A percentile compares a stretch with the other conserved stretches of the same genome.
Evolutionary conservation across 345 rosid species (phyloP).

Genomic region (Lumnitzera racemosa): DNA sequence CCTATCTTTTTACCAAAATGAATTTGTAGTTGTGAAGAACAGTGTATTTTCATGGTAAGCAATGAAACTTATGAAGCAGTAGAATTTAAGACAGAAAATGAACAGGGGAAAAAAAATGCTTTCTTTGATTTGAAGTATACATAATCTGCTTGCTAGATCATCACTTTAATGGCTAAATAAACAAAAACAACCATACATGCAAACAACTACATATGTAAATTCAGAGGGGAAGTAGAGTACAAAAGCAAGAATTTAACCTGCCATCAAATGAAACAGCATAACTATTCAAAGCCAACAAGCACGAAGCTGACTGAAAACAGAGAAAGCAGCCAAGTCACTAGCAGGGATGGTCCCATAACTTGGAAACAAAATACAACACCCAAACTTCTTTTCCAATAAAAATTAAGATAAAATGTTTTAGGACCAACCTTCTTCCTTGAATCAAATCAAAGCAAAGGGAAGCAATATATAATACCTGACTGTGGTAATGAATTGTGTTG

Average conservation of each 20-base stretch:
- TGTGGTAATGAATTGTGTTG: constrained; percentile 83
- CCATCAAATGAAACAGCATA: constrained; percentile 70
- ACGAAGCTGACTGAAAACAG: constrained; percentile 78
- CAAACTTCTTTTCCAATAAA: neutral
- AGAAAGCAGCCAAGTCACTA: constrained; percentile 6
- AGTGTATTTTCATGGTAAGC: no score
- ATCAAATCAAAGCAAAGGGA: neutral
- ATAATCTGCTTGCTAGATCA: no score
- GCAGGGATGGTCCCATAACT: neutral
- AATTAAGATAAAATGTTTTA: neutral
- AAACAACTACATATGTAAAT: neutral
- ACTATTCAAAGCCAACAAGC: constrained; percentile 77
- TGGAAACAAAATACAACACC: neutral
- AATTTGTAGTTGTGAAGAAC: no score
- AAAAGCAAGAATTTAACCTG: constrained; percentile 40
- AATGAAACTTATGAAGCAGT: no score
- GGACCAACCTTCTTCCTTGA: neutral
- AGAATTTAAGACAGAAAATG: no score
- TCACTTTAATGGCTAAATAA: no score
- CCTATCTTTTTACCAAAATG: no score
- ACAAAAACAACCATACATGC: constrained; percentile 2
- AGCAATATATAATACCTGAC: constrained; percentile 49
- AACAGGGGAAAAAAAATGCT: no score
- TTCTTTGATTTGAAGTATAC: no score
- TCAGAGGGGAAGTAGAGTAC: neutral